Conservation (phyloP, 2,329 filamentous ascomycete species). For the Aureobasidium sp. region DNA sequence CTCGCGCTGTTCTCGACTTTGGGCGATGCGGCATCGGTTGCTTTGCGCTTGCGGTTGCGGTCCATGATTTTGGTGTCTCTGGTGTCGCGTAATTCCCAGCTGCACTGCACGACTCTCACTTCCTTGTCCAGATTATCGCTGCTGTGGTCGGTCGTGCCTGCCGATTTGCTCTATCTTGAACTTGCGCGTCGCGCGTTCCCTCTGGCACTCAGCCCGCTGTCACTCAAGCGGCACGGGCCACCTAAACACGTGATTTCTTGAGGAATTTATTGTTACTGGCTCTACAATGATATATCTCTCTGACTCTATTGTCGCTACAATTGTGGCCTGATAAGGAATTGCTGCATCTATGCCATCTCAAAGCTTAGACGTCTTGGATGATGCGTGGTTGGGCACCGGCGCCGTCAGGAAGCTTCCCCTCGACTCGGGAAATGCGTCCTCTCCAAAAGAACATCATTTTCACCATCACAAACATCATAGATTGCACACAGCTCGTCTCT, state of each 20-base stretch:
- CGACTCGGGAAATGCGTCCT: not conserved
- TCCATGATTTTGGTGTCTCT: slow-evolving; percentile 16
- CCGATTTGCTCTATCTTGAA: not conserved
- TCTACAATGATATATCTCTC: not conserved
- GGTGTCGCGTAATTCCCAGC: not conserved
- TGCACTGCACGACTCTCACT: not conserved
- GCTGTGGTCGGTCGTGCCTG: not conserved
- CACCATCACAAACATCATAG: not conserved
- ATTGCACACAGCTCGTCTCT: not conserved
- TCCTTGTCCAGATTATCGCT: not conserved
- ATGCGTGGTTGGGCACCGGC: not conserved
- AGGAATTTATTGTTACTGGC: not conserved
- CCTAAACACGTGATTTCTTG: not conserved
- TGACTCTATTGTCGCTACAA: too few species aligned
- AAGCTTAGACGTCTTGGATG: not conserved
- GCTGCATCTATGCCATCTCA: not conserved
- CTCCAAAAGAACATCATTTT: not conserved
- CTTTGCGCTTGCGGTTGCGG: slow-evolving; percentile 19
- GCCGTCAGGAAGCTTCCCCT: not conserved
- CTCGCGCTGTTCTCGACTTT: slow-evolving; percentile 14
- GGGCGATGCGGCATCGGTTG: not conserved
- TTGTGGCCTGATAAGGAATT: too few species aligned
- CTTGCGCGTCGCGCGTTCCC: slow-evolving; percentile 3
- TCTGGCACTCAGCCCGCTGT: not conserved
- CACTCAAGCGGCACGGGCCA: not conserved